These are phyloP conservation scores for Sanguinoderma infundibulare DNA, from an alignment of 1,284 basidiomycete genomes.

Conservation along the genomic window DNA sequence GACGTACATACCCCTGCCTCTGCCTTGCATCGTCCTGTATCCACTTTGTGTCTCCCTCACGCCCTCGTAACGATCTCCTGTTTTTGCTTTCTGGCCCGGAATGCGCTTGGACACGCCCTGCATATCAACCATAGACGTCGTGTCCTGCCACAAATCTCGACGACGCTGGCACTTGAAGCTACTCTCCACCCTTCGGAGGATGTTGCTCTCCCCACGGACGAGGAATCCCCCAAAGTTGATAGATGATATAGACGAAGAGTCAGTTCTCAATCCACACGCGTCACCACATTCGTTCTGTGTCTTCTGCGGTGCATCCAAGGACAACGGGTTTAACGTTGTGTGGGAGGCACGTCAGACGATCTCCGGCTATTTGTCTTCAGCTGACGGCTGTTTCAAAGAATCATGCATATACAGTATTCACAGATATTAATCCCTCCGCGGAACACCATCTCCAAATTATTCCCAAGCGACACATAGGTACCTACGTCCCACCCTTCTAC, in stretches of 20 bases:
- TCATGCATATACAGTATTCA: slow-evolving; percentile 62
- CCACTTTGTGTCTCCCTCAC: neutral
- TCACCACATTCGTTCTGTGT: slow-evolving; percentile 35
- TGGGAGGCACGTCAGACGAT: slow-evolving; percentile 52
- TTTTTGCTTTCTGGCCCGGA: neutral
- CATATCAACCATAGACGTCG: slow-evolving; percentile 4
- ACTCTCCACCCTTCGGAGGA: slow-evolving; percentile 1
- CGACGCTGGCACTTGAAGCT: neutral
- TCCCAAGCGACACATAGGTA: slow-evolving; percentile 66
- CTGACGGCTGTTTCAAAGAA: slow-evolving; percentile 44
- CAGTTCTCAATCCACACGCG: slow-evolving; percentile 9
- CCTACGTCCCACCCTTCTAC: slow-evolving; percentile 9
- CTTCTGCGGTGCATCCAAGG: slow-evolving; percentile 60
- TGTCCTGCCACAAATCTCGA: slow-evolving; percentile 2
- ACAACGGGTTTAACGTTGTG: slow-evolving; percentile 63
- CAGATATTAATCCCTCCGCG: slow-evolving; percentile 66
- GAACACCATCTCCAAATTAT: slow-evolving; percentile 67
- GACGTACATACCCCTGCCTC: no score
- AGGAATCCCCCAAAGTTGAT: neutral
- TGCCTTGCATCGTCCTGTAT: neutral
- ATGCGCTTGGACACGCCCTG: slow-evolving; percentile 3
- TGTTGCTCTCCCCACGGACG: neutral
- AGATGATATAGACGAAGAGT: slow-evolving; percentile 17
- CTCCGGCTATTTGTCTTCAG: no score
- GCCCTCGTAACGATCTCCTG: neutral